phyloP scores from a whole-genome alignment of 495 filamentous ascomycete species.

The Lasiosphaeriaceae sp. region DNA sequence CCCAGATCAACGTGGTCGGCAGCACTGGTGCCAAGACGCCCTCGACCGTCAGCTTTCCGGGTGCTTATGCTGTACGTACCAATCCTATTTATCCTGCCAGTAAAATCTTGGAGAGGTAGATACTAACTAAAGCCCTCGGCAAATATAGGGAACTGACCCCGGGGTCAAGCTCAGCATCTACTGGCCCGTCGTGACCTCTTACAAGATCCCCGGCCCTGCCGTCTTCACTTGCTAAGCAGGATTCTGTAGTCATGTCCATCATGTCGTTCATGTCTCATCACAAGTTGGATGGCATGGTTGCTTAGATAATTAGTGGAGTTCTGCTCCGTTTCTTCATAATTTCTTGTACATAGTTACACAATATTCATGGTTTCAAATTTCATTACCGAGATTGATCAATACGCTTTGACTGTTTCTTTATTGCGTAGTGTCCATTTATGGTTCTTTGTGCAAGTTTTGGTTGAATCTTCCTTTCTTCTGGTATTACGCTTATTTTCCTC shows the following conservation, averaged over 20 bases:
- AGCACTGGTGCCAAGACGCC: constrained; percentile 27
- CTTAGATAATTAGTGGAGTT: background rate
- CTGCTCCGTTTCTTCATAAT: background rate
- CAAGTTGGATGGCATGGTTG: no score
- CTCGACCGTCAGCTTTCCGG: constrained; percentile 36
- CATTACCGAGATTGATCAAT: no score
- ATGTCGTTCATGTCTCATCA: no score
- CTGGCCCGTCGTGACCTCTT: constrained; percentile 35
- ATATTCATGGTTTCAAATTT: no score
- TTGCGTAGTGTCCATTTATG: no score
- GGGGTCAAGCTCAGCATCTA: constrained; percentile 48
- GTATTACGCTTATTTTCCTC: no score
- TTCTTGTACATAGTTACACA: constrained; percentile 8
- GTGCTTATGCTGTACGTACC: constrained; percentile 33
- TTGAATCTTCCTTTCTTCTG: no score
- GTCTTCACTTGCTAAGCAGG: constrained; percentile 31
- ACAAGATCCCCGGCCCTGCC: constrained; percentile 35
- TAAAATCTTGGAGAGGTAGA: background rate
- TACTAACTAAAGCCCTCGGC: constrained; percentile 5
- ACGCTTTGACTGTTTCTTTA: no score
- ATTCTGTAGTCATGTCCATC: no score
- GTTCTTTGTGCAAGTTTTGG: no score
- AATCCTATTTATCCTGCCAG: background rate
- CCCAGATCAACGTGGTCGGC: constrained; percentile 45
- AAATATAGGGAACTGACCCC: constrained; percentile 30